Conservation (phyloP, 75 land plant species). For the Sequoia sempervirens region DNA sequence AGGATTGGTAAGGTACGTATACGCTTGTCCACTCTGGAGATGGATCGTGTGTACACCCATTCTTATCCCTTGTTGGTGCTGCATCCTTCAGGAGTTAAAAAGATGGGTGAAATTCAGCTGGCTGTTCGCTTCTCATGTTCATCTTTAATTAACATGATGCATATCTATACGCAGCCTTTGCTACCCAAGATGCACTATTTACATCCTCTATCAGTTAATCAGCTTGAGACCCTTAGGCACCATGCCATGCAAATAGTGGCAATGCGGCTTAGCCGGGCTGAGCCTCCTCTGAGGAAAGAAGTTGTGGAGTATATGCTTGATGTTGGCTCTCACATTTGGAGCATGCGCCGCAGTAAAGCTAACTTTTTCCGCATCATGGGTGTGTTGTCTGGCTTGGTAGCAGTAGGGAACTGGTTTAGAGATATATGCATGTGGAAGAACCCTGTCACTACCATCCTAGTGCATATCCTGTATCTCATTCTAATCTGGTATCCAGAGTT, state of each 20-base stretch:
- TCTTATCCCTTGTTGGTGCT: constrained; percentile 48
- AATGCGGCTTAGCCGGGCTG: constrained; percentile 37
- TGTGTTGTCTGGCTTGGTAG: constrained; percentile 32
- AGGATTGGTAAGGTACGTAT: constrained; percentile 56
- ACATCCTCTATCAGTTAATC: constrained; percentile 44
- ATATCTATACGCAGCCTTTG: constrained; percentile 36
- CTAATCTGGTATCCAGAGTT: constrained; percentile 53
- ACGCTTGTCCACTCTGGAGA: constrained; percentile 49
- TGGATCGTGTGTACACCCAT: constrained; percentile 47
- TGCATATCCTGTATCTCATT: constrained; percentile 43
- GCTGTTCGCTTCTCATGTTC: constrained; percentile 59
- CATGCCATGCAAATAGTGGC: constrained; percentile 38
- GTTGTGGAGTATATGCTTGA: constrained; percentile 61
- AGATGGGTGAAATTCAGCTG: constrained; percentile 52
- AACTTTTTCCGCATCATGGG: constrained; percentile 34
- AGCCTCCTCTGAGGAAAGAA: constrained; percentile 57
- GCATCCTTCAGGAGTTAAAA: constrained; percentile 49
- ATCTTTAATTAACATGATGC: constrained; percentile 40
- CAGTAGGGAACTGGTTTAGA: constrained; percentile 40
- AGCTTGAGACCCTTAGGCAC: constrained; percentile 37
- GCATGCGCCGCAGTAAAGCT: constrained; percentile 57
- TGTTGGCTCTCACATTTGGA: constrained; percentile 60
- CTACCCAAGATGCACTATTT: constrained; percentile 66
- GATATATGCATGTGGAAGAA: constrained; percentile 59
- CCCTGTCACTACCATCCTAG: constrained; percentile 50